Percentiles rank a stretch among this genome's conserved stretches.
Conservation (phyloP, 352 stramenopile species). For the Globisporangium perplexum region DNA sequence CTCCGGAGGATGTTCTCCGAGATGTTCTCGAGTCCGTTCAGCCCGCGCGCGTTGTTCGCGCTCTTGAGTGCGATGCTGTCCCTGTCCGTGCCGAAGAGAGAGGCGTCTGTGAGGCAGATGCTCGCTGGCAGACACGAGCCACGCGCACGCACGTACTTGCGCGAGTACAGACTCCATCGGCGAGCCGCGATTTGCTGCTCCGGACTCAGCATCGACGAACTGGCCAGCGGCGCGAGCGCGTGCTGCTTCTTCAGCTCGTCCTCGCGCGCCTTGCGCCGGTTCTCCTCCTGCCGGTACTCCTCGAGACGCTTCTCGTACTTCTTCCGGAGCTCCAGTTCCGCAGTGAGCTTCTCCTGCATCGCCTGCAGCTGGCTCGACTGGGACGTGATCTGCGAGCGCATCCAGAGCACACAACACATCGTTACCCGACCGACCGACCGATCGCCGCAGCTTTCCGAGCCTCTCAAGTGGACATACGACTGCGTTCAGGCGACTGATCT, state of each 20-base stretch:
- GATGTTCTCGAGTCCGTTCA: conserved; percentile 71
- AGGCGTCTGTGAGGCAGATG: conserved; percentile 1
- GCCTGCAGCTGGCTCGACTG: conserved; percentile 59
- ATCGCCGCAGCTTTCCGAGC: too few species aligned
- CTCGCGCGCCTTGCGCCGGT: conserved; percentile 37
- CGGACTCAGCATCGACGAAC: conserved; percentile 18
- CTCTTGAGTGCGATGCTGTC: conserved; percentile 25
- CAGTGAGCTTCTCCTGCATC: conserved; percentile 61
- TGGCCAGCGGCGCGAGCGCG: conserved; percentile 28
- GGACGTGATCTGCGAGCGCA: conserved; percentile 35
- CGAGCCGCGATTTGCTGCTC: conserved; percentile 36
- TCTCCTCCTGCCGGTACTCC: conserved; percentile 65
- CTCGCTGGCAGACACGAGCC: background rate
- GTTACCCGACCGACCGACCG: too few species aligned
- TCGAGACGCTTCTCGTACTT: conserved; percentile 76
- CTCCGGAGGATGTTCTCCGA: conserved; percentile 68
- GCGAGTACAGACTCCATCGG: conserved; percentile 64
- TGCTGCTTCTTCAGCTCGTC: conserved; percentile 41
- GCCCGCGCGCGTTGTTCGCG: conserved; percentile 25
- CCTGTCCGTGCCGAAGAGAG: conserved; percentile 4
- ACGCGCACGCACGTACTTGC: conserved; percentile 34
- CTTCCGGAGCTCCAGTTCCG: conserved; percentile 55
- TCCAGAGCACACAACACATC: too few species aligned
- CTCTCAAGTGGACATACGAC: conserved; percentile 33
- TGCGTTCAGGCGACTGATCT: conserved; percentile 53